Percentiles rank a stretch among this genome's conserved stretches.
phyloP scores from a whole-genome alignment of 495 filamentous ascomycete species.

The Tuber umbilicatum region DNA sequence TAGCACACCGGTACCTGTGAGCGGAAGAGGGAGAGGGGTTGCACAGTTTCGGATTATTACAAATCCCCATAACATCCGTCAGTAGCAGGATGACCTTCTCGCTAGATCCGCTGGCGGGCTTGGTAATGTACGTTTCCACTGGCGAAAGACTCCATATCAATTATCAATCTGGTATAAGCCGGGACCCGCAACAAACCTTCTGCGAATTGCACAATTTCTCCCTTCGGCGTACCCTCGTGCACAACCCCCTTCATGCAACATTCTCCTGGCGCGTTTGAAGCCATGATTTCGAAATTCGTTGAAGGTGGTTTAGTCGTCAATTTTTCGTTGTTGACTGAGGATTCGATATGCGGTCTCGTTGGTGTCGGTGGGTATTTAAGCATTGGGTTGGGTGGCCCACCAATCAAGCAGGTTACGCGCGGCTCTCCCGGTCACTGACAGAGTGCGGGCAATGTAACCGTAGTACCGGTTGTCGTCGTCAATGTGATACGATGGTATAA shows the following conservation, averaged over 20 bases:
- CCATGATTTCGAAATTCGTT: constrained; percentile 38
- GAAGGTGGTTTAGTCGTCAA: background rate
- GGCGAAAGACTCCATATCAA: background rate
- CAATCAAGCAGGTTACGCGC: background rate
- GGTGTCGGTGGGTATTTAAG: background rate
- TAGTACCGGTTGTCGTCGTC: background rate
- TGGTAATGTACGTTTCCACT: constrained; percentile 48
- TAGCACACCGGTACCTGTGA: constrained; percentile 5
- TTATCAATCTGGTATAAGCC: background rate
- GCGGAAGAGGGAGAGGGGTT: constrained; percentile 11
- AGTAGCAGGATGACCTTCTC: constrained; percentile 53
- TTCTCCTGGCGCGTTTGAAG: constrained; percentile 45
- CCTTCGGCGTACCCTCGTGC: constrained; percentile 46
- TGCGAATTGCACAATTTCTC: constrained; percentile 45
- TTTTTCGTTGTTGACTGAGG: background rate
- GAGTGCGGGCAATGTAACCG: background rate
- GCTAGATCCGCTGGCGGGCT: constrained; percentile 42
- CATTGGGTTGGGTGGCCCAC: background rate
- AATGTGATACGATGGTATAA: background rate
- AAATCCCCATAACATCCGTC: constrained; percentile 65
- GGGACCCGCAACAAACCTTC: constrained; percentile 37
- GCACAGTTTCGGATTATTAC: constrained; percentile 66
- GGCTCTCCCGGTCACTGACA: background rate
- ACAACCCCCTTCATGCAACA: constrained; percentile 48
- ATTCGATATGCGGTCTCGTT: background rate